A percentile compares a stretch with the other conserved stretches of the same genome.
These are phyloP conservation scores for Trypanosoma brucei DNA, from an alignment of 208 protist species.

Conservation along the genomic window DNA sequence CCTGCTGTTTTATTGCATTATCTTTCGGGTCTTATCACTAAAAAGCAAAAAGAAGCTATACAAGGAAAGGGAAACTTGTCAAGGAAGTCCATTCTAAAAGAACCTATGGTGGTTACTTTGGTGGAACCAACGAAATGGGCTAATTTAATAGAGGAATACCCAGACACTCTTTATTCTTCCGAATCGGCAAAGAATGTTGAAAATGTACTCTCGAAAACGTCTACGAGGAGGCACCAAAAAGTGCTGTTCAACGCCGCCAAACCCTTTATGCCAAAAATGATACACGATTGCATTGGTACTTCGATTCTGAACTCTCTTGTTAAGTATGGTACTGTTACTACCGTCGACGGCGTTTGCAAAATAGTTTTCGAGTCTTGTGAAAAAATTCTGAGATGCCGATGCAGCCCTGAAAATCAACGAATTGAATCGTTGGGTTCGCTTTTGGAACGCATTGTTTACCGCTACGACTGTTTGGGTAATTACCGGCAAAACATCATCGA, in stretches of 20 bases:
- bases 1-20: too few relatives aligned
- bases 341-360: conserved; percentile 44
- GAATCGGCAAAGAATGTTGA: conserved; percentile 70
- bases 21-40: too few relatives aligned
- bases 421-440: conserved; percentile 35
- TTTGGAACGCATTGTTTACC: conserved; percentile 70
- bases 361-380: conserved; percentile 26
- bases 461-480: conserved; percentile 58
- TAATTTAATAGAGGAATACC: conserved; percentile 50
- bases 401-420: conserved; percentile 25
- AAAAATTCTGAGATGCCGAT: conserved; percentile 35
- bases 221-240: conserved; percentile 61
- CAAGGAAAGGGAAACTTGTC: too few relatives aligned
- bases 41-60: too few relatives aligned
- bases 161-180: conserved; percentile 39
- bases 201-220: conserved; percentile 63
- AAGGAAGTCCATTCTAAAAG: not conserved
- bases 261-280: conserved; percentile 43
- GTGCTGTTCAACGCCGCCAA: conserved; percentile 48
- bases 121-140: conserved; percentile 64
- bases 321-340: conserved; percentile 60
- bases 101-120: conserved; percentile 27
- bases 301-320: conserved; percentile 71
- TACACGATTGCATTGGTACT: conserved; percentile 36
- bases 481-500: conserved; percentile 34